phyloP scores from a whole-genome alignment of 345 rosid genomes.

The Sisymbrium altissimum region DNA sequence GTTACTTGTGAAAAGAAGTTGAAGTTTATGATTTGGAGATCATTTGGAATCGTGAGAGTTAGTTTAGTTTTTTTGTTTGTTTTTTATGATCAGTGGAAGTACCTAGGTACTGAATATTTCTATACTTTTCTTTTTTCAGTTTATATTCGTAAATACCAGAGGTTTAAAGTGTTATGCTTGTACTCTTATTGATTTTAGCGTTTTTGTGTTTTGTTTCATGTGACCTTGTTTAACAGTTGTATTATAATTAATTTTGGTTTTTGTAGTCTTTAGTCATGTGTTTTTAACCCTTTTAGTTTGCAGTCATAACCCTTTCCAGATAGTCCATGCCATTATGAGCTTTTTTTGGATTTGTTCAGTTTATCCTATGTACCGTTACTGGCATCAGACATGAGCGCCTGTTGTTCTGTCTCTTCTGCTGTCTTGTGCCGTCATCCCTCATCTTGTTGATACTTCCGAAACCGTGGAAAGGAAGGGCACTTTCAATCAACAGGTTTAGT shows the following conservation, averaged over 20 bases:
- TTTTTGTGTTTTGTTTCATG: too few relatives aligned
- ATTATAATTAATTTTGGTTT: neutral
- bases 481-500: constrained; percentile 75
- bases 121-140: too few relatives aligned
- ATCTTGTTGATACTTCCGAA: constrained; percentile 71
- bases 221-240: neutral
- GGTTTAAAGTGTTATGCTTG: too few relatives aligned
- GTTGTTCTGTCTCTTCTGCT: constrained; percentile 79
- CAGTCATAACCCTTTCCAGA: constrained; percentile 84
- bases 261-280: neutral
- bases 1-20: neutral
- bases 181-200: too few relatives aligned
- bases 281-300: constrained; percentile 5
- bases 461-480: constrained; percentile 97
- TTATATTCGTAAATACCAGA: too few relatives aligned
- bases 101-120: too few relatives aligned
- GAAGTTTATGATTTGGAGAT: neutral
- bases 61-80: too few relatives aligned
- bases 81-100: too few relatives aligned
- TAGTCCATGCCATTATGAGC: constrained; percentile 69
- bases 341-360: constrained; percentile 95
- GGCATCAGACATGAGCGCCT: constrained; percentile 76
- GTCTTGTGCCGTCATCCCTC: constrained; percentile 76
- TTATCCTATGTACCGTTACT: constrained; percentile 75
- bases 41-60: too few relatives aligned